Evolutionary conservation across 2,329 filamentous ascomycete genomes (phyloP).

Genomic region (Fulvia fulva): DNA sequence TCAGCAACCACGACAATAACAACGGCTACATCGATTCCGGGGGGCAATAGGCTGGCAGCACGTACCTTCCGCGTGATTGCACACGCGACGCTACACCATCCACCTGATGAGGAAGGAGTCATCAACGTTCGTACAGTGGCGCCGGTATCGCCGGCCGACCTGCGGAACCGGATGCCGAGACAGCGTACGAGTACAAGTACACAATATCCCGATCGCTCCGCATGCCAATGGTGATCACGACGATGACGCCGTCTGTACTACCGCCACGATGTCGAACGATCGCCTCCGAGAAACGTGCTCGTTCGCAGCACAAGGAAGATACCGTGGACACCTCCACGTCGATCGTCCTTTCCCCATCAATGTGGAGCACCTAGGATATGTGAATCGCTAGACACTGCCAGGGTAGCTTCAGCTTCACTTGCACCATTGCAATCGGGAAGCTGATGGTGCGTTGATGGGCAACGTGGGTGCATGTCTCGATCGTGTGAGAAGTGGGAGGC

Average conservation of each 20-base stretch:
- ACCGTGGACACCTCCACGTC: background rate
- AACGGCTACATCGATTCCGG: background rate
- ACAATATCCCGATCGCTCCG: background rate
- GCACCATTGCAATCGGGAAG: background rate
- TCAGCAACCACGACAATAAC: background rate
- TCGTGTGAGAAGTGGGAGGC: background rate
- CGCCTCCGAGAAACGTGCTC: background rate
- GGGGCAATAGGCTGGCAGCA: background rate
- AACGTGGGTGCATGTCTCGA: background rate
- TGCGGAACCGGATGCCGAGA: background rate
- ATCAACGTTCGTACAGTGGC: background rate
- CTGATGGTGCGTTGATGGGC: background rate
- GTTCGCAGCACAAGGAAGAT: background rate
- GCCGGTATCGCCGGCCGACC: background rate
- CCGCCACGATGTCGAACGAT: background rate
- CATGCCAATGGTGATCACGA: too few relatives aligned
- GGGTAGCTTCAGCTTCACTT: background rate
- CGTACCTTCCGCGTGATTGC: background rate
- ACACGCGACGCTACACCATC: background rate
- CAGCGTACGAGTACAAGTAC: background rate
- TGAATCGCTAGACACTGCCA: background rate
- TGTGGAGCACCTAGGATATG: background rate
- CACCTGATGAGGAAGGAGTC: background rate
- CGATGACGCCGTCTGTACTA: background rate
- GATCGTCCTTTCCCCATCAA: too few relatives aligned